Base-by-base conservation (phyloP, 2,329 filamentous ascomycete genomes). In the Thielaviopsis populi region DNA sequence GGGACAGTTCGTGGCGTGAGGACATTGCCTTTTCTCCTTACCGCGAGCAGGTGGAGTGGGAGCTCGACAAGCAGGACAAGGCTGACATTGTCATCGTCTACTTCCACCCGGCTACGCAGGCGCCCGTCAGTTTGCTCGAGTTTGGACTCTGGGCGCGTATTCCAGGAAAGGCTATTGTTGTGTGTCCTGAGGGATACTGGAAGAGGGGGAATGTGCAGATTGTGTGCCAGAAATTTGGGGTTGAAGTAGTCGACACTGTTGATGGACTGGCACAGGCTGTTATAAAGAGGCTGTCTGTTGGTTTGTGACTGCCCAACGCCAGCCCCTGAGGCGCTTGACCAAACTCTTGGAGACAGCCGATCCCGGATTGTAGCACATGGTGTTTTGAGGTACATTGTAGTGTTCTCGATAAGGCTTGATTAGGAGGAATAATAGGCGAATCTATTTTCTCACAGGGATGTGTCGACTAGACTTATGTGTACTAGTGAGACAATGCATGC, bases 141-240 rank as follows among this genome's bases (percentile, higher is more conserved):
- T 71, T 87, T 19, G 84, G 84, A 0, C 72, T 87, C 3, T 79
- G 74, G 2, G 72, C 69, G 17, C 15, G n/a, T 5, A 60, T 60
- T 1, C 61, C 65, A 10, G 72, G 72, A 1, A 80, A 78, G 69
- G 81, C 78, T 69, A 72, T 86, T 11, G 82, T 85, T 0, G 78
- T 79, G 50, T 83, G 79, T 58, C 74, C 76, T 1, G 70, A 74
- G 27, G 75, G 75, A 0, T 87, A 81, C 68, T 76, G 72, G 72
- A 83, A 83, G 70, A 75, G 75, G n/a, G 83, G 82, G 0, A 85
- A 87, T 67, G 80, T 87, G 40, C 74, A 81, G 68, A 73, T 83
- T 15, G 76, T 84, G 10, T 85, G 83, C 66, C 69, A 73, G 65
- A 74, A 74, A 62, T 79, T 78, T 66, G 74, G 71, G 0, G 70